Conservation (phyloP, 495 filamentous ascomycete species). For the Penicillium argentinense region DNA sequence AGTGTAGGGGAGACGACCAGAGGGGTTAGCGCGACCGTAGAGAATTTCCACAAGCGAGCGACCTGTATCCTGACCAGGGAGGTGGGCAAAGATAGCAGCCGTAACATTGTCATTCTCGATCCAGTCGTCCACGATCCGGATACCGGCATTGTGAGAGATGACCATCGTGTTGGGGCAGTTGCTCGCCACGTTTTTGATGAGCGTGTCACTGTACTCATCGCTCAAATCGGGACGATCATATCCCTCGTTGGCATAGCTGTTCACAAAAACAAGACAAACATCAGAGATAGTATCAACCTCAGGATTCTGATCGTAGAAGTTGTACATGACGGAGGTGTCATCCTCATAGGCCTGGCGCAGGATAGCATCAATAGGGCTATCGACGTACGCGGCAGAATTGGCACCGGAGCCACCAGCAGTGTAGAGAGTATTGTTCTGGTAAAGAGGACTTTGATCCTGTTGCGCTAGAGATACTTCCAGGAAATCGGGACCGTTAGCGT, state of each 20-base stretch:
- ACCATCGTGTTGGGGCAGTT: slow-evolving; percentile 57
- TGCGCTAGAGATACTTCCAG: slow-evolving; percentile 42
- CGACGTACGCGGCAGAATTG: slow-evolving; percentile 57
- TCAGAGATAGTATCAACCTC: slow-evolving; percentile 44
- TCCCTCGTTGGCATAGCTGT: slow-evolving; percentile 60
- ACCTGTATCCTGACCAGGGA: slow-evolving; percentile 74
- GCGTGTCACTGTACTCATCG: slow-evolving; percentile 45
- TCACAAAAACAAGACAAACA: slow-evolving; percentile 63
- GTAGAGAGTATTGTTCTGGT: slow-evolving; percentile 59
- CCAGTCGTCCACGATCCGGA: slow-evolving; percentile 35
- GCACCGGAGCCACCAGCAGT: slow-evolving; percentile 64
- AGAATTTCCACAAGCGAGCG: slow-evolving; percentile 68
- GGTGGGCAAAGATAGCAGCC: slow-evolving; percentile 66
- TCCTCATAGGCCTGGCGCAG: slow-evolving; percentile 47
- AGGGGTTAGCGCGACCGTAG: slow-evolving; percentile 68
- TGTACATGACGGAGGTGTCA: slow-evolving; percentile 39
- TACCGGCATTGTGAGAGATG: slow-evolving; percentile 42
- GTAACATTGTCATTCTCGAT: slow-evolving; percentile 56
- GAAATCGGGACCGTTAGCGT: slow-evolving; percentile 66
- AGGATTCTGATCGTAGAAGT: slow-evolving; percentile 42
- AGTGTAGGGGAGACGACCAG: slow-evolving; percentile 72
- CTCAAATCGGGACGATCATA: slow-evolving; percentile 20
- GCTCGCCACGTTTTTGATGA: slow-evolving; percentile 57
- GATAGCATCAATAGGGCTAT: slow-evolving; percentile 56
- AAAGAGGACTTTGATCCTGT: not conserved